Conservation (phyloP, 2,329 filamentous ascomycete species). For the Plectosphaerella plurivora region DNA sequence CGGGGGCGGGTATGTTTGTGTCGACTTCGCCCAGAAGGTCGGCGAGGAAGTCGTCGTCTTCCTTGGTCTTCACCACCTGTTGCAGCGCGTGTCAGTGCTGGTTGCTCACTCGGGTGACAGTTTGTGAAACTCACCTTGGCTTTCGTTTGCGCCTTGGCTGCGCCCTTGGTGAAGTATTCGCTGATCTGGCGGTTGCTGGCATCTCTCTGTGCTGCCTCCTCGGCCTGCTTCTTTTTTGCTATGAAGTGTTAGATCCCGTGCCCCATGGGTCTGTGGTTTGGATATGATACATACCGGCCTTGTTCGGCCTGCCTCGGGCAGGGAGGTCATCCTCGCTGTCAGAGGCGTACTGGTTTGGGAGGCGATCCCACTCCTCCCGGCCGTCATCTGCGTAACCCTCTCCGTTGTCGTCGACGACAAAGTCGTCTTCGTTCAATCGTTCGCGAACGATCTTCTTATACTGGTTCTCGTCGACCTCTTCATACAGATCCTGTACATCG, state of each 20-base stretch:
- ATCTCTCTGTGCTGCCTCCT: constrained; percentile 79
- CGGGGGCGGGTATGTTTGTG: constrained; percentile 56
- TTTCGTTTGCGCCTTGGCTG: constrained; percentile 63
- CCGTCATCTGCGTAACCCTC: constrained; percentile 96
- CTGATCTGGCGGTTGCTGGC: constrained; percentile 89
- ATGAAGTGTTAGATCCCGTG: not conserved
- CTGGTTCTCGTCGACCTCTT: constrained; percentile 92
- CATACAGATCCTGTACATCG: constrained; percentile 81
- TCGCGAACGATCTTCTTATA: constrained; percentile 95
- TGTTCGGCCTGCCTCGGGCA: constrained; percentile 41
- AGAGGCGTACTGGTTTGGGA: constrained; percentile 55
- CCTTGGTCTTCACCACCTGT: constrained; percentile 73
- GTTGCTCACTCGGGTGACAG: not conserved
- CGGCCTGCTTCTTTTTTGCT: constrained; percentile 86
- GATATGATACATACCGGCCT: constrained; percentile 38
- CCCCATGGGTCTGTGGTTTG: no score
- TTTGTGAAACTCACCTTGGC: constrained; percentile 60
- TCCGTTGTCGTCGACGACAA: constrained; percentile 97
- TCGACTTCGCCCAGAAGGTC: constrained; percentile 86
- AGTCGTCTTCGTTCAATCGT: constrained; percentile 89
- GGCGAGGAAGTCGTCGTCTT: constrained; percentile 83
- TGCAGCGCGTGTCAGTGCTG: not conserved
- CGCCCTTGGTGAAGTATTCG: constrained; percentile 86
- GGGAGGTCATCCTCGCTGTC: constrained; percentile 68
- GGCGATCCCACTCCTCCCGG: constrained; percentile 86